Percentiles rank a stretch among this genome's conserved stretches.
Evolutionary conservation across 768 basidiomycete genomes (phyloP).

Genomic region (Mycena rosella): DNA sequence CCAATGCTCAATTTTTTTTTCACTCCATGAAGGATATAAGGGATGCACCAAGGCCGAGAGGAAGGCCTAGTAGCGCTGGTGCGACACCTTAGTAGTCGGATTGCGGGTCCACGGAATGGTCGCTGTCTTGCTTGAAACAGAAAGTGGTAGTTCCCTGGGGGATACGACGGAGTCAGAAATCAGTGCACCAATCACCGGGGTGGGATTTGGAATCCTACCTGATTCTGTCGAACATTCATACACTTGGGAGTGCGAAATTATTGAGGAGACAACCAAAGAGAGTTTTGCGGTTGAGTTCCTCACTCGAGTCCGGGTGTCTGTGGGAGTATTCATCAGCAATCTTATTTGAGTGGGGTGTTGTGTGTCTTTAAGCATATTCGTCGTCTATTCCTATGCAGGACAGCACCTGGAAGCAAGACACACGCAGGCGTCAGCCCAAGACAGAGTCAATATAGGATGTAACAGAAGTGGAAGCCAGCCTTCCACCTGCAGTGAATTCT

Average conservation of each 20-base stretch:
- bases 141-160: constrained; percentile 10
- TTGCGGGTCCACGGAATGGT: constrained; percentile 11
- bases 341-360: constrained; percentile 12
- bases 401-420: constrained; percentile 8
- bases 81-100: constrained; percentile 14
- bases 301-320: constrained; percentile 12
- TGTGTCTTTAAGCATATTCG: constrained; percentile 10
- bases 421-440: constrained; percentile 5
- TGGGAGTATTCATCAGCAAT: constrained; percentile 13
- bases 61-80: constrained; percentile 10
- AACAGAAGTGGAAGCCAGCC: constrained; percentile 12
- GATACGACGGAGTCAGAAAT: constrained; percentile 13
- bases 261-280: constrained; percentile 9
- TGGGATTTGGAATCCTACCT: constrained; percentile 11
- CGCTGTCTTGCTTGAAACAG: constrained; percentile 11
- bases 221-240: constrained; percentile 14
- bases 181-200: constrained; percentile 12
- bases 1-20: constrained; percentile 9
- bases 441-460: constrained; percentile 10
- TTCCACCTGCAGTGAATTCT: constrained; percentile 5
- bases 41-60: constrained; percentile 11
- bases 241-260: constrained; percentile 13
- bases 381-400: constrained; percentile 11
- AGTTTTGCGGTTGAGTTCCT: constrained; percentile 13
- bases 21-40: constrained; percentile 9